Evolutionary conservation across 306 rosid species (phyloP), one percentile per base, ranked within the genome.

Genomic region (Medicago lupulina): DNA sequence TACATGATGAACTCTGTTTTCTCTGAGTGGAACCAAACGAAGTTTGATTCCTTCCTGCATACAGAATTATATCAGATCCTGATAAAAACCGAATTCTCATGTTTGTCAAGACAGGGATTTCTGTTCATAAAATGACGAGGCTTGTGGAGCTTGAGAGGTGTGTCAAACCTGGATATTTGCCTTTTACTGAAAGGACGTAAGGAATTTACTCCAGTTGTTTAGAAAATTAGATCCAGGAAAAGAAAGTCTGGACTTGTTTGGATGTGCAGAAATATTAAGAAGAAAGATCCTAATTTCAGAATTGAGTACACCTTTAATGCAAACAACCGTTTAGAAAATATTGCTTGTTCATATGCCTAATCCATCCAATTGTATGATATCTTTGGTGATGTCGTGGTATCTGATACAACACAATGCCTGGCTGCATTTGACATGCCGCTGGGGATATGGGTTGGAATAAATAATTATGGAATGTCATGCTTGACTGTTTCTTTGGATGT

Each of bases 381-480:
- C n/a, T n/a, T n/a, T n/a, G n/a, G n/a, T n/a, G n/a, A n/a, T n/a
- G n/a, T n/a, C n/a, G n/a, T n/a, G n/a, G n/a, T n/a, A n/a, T n/a
- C n/a, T n/a, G n/a, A n/a, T n/a, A n/a, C n/a, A n/a, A n/a, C n/a
- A n/a, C n/a, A n/a, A n/a, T n/a, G n/a, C n/a, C n/a, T n/a, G n/a
- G n/a, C n/a, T n/a, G n/a, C n/a, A n/a, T n/a, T n/a, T n/a, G n/a
- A n/a, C n/a, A n/a, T n/a, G n/a, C n/a, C n/a, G n/a, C n/a, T n/a
- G n/a, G n/a, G n/a, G n/a, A n/a, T n/a, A n/a, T n/a, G n/a, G n/a
- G n/a, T n/a, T 79, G 98, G 98, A 77, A 82, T 93, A 74, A 93
- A 93, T 78, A 93, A 93, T 81, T 91, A 91, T 82, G 97, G 98
- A 63, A 93, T 91, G 98, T 97, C 98, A 66, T 93, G 98, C 89